Conservation (phyloP, 805 yeast genomes). For the Kregervanrija delftensis region DNA sequence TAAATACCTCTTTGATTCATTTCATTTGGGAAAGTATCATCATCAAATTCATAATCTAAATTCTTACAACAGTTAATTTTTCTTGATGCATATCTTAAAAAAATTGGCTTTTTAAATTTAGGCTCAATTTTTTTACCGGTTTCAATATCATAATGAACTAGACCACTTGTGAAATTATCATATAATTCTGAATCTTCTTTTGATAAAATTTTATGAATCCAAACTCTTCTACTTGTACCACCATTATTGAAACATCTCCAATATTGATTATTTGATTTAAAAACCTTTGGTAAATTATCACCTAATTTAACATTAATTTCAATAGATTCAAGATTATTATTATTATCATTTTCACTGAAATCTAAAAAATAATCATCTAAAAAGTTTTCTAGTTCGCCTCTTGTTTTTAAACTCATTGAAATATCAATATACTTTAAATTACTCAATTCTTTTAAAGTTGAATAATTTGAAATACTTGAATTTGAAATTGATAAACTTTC, state of each 20-base stretch:
- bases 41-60: conserved; percentile 34
- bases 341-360: too few relatives aligned
- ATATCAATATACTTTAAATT: conserved; percentile 50
- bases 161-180: conserved; percentile 25
- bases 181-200: conserved; percentile 6
- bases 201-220: conserved; percentile 38
- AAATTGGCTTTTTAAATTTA: conserved; percentile 38
- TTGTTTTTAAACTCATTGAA: conserved; percentile 3
- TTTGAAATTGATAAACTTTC: conserved; percentile 29
- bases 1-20: conserved; percentile 46
- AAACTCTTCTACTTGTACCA: conserved; percentile 68
- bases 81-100: conserved; percentile 45
- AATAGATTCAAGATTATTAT: conserved; percentile 33
- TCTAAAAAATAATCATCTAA: too few relatives aligned
- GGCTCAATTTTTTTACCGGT: conserved; percentile 55
- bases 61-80: conserved; percentile 52
- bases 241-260: conserved; percentile 49
- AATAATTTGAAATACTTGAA: conserved; percentile 2
- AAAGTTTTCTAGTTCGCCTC: too few relatives aligned
- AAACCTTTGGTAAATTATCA: conserved; percentile 19
- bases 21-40: conserved; percentile 46
- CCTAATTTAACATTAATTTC: conserved; percentile 60
- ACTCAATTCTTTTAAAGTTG: conserved; percentile 14
- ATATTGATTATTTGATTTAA: conserved; percentile 11
- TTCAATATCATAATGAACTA: conserved; percentile 50